Evolutionary conservation across 164 flowering plant genomes (phyloP), one percentile per base, ranked within the genome.

Genomic region (Kingdonia uniflora): DNA sequence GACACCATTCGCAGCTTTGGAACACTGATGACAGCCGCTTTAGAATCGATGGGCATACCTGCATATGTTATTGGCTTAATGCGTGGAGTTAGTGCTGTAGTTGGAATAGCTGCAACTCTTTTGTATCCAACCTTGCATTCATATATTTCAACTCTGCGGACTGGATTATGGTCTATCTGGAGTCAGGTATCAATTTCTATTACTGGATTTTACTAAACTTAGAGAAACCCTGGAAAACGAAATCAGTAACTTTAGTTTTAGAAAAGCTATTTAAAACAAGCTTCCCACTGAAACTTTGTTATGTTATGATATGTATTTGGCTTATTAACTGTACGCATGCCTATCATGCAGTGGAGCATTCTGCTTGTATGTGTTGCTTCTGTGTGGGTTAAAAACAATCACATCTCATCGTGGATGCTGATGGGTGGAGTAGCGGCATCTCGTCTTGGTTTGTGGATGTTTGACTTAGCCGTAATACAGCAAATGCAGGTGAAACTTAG

Each of bases 161-260:
- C 92, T 7, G 96, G 96, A 59, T 73, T 87, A n/a, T 91, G 95
- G 96, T 81, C 96, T 20, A 79, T 85, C 48, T 87, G 97, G 97
- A 79, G 71, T 58, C 97, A 91, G 95, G 97, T 91, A 72, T 42
- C n/a, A 33, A 14, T 19, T 29, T 42, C 24, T 16, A 16, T 29
- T 19, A 16, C 5, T 14, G 15, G 15, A 19, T 16, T 42, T 8
- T n/a, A n/a, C n/a, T n/a, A n/a, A n/a, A n/a, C n/a, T n/a, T n/a
- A n/a, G n/a, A n/a, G n/a, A n/a, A n/a, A n/a, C n/a, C n/a, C n/a
- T n/a, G n/a, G n/a, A n/a, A n/a, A n/a, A n/a, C n/a, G n/a, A n/a
- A n/a, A n/a, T n/a, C n/a, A n/a, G n/a, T n/a, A n/a, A n/a, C n/a
- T n/a, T n/a, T n/a, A n/a, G n/a, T n/a, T n/a, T n/a, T n/a, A n/a